Conservation (phyloP, 2,329 filamentous ascomycete species). For the Gaeumannomyces sp. region DNA sequence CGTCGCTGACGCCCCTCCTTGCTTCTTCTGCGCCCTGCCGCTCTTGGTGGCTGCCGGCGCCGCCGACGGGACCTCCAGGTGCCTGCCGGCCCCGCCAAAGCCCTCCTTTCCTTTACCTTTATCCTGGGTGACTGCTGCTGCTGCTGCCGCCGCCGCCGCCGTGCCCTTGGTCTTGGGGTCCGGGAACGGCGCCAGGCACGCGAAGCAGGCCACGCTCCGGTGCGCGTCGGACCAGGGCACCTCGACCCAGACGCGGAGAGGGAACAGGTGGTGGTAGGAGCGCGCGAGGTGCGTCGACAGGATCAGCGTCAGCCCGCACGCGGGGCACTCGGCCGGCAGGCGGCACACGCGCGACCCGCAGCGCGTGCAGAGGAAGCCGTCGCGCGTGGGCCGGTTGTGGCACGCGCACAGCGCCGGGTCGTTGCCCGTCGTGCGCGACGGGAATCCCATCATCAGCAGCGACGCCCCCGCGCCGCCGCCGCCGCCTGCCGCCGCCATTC, state of each 20-base stretch:
- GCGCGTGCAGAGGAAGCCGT: constrained; percentile 86
- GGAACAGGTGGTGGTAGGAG: constrained; percentile 92
- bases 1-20: background rate
- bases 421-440: constrained; percentile 72
- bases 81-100: constrained; percentile 13
- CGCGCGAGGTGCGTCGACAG: constrained; percentile 87
- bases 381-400: constrained; percentile 72
- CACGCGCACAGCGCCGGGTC: constrained; percentile 79
- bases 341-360: constrained; percentile 86
- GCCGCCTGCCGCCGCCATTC: background rate
- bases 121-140: constrained; percentile 1
- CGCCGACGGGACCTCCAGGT: constrained; percentile 7
- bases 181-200: constrained; percentile 72
- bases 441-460: constrained; percentile 97
- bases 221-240: constrained; percentile 73
- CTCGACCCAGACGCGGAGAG: constrained; percentile 82
- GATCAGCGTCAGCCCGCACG: constrained; percentile 86
- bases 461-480: constrained; percentile 33
- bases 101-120: constrained; percentile 14
- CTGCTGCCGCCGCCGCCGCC: constrained; percentile 16
- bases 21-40: background rate
- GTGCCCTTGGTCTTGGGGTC: constrained; percentile 31
- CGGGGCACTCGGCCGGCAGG: constrained; percentile 83
- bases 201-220: constrained; percentile 57
- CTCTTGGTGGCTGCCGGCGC: constrained; percentile 16